Evolutionary conservation across 495 filamentous ascomycete genomes (phyloP).

Genomic region (Paragyromitra xinjiangensis): DNA sequence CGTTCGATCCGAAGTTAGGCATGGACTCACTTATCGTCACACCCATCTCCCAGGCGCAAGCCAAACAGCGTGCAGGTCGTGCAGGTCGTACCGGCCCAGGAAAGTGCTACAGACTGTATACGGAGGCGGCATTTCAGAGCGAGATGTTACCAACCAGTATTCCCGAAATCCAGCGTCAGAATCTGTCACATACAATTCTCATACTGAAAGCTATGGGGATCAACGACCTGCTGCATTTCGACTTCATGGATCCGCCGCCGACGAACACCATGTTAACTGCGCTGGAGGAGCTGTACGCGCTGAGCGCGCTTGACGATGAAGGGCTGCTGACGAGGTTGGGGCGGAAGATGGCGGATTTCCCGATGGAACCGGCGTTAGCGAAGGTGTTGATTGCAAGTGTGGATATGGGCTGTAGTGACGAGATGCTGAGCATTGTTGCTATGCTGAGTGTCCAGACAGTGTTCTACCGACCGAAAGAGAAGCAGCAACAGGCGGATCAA

Average conservation of each 20-base stretch:
- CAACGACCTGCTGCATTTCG: slow-evolving; percentile 95
- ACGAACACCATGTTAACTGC: slow-evolving; percentile 98
- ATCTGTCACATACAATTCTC: slow-evolving; percentile 91
- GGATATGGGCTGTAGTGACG: slow-evolving; percentile 87
- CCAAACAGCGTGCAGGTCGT: slow-evolving; percentile 91
- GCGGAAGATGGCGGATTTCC: slow-evolving; percentile 98
- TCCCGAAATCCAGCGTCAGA: slow-evolving; percentile 96
- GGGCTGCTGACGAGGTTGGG: slow-evolving; percentile 91
- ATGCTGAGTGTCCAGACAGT: slow-evolving; percentile 87
- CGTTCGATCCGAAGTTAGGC: slow-evolving; percentile 94
- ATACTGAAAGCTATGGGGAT: slow-evolving; percentile 99
- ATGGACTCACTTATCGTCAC: slow-evolving; percentile 97
- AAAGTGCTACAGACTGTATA: slow-evolving; percentile 96
- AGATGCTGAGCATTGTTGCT: slow-evolving; percentile 91
- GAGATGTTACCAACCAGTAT: slow-evolving; percentile 97
- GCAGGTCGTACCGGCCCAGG: slow-evolving; percentile 94
- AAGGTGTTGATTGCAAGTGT: slow-evolving; percentile 90
- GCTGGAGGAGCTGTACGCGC: slow-evolving; percentile 90
- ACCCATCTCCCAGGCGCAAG: slow-evolving; percentile 95
- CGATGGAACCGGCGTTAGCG: slow-evolving; percentile 78
- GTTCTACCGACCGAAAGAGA: slow-evolving; percentile 96
- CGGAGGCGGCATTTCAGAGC: slow-evolving; percentile 91
- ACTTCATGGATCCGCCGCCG: slow-evolving; percentile 98
- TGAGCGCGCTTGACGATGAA: slow-evolving; percentile 94
- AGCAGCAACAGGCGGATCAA: slow-evolving; percentile 93